Conservation (phyloP, 192 early-diverging fungal genomes). For the Coemansia sp. region DNA sequence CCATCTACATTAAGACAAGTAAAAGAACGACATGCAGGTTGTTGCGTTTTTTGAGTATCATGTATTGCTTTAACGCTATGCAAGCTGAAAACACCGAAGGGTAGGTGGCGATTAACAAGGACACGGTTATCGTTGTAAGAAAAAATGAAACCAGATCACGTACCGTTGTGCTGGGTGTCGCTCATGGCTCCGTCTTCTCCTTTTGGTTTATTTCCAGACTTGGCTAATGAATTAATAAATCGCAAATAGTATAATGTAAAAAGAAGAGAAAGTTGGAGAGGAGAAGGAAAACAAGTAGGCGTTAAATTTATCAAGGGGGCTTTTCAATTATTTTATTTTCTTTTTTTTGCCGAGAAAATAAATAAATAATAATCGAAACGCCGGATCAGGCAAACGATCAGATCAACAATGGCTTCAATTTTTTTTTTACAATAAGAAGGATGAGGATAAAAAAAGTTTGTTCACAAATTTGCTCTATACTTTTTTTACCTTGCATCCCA, state of each 20-base stretch:
- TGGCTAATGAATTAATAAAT: background rate
- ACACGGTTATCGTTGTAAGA: background rate
- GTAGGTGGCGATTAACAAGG: too few species aligned
- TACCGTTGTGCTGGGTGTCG: conserved; percentile 17
- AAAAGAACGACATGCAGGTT: background rate
- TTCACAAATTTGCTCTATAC: background rate
- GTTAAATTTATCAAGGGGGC: background rate
- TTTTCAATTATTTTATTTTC: background rate
- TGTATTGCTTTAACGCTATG: background rate
- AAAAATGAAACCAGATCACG: background rate
- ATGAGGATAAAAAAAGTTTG: conserved; percentile 4
- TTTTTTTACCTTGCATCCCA: background rate
- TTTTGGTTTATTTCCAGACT: background rate
- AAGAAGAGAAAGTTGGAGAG: background rate
- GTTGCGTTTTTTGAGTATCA: background rate
- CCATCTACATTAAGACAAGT: background rate
- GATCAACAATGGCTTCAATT: background rate
- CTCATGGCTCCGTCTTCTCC: conserved; percentile 3
- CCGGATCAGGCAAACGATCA: background rate
- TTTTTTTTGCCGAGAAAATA: background rate
- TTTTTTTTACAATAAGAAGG: too few species aligned
- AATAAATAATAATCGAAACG: too few species aligned
- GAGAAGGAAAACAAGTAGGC: background rate
- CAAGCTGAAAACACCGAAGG: too few species aligned
- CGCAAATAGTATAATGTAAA: background rate